Evolutionary conservation across 148 eudicot genomes (phyloP), one percentile per base, ranked within the genome.

Genomic region (Limonium bicolor): DNA sequence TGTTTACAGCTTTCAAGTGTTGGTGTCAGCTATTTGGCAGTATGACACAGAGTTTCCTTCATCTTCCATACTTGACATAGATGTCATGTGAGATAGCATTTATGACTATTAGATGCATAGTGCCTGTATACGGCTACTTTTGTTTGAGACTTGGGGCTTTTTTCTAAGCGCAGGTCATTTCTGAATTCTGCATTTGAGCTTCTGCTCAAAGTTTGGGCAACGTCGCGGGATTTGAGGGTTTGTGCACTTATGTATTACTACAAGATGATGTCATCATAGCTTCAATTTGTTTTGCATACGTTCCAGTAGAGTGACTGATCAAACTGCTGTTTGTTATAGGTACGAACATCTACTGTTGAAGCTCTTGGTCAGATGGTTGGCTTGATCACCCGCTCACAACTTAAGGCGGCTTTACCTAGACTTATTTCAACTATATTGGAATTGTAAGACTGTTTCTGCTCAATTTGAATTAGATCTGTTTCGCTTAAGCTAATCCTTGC

Each of bases 21-120:
- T 92, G 99, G 99, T 92, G 99, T 68, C 95, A 76, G 95, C 99
- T 65, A 77, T 70, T 36, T 81, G 74, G 66, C 99, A 68, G 23
- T 81, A 71, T 41, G 42, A 55, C 45, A 68, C 65, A 35, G 99
- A 92, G 61, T 73, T 64, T 41, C 72, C 85, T 48, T 64, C 92
- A 61, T 62, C 44, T 54, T 68, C 82, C 50, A 63, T 73, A 58
- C 63, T 85, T 53, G 95, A 85, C 53, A 74, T 67, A 36, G 95
- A 92, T 58, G 86, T 92, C 63, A 81, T 78, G 99, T 92, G 67
- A 76, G 94, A 14, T 46, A 36, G 5, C 50, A 43, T 43, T 24
- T 0, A 11, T 41, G 27, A 11, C 27, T 21, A 41, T 16, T 41
- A 20, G 27, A 20, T 14, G 23, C 15, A 20, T 41, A 20, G 8